Evolutionary conservation across 2,329 filamentous ascomycete genomes (phyloP).

Genomic region (Trichoderma oligosporum): DNA sequence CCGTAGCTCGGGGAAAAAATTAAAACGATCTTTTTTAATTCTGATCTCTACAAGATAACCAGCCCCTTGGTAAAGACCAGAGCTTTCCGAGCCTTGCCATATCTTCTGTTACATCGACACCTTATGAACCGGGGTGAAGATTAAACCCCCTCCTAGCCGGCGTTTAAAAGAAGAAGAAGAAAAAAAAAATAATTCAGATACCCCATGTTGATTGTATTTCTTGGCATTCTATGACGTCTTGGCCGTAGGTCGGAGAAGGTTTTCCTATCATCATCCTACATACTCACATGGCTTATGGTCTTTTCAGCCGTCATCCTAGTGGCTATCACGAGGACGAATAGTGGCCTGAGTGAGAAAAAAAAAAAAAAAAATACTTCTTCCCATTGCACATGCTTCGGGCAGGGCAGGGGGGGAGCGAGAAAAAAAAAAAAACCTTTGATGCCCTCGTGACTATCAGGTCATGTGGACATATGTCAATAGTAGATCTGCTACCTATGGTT

Average conservation of each 20-base stretch:
- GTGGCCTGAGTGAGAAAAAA: neutral
- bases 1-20: neutral
- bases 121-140: conserved; percentile 8
- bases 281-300: neutral
- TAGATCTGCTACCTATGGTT: neutral
- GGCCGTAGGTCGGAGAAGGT: conserved; percentile 4
- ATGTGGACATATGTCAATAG: conserved; percentile 8
- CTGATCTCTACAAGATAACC: conserved; percentile 9
- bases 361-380: neutral
- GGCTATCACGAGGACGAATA: neutral
- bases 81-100: neutral
- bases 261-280: neutral
- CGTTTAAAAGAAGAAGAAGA: too few relatives aligned
- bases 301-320: neutral
- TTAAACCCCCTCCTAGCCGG: conserved; percentile 8
- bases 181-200: too few relatives aligned
- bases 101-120: neutral
- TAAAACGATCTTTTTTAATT: neutral
- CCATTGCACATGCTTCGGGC: neutral
- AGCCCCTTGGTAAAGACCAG: neutral
- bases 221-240: conserved; percentile 12
- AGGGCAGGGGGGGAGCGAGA: neutral
- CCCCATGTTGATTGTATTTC: neutral
- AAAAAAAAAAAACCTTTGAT: neutral
- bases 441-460: conserved; percentile 13